Conservation (phyloP, 352 stramenopile genomes). For the Globisporangium barbulae region DNA sequence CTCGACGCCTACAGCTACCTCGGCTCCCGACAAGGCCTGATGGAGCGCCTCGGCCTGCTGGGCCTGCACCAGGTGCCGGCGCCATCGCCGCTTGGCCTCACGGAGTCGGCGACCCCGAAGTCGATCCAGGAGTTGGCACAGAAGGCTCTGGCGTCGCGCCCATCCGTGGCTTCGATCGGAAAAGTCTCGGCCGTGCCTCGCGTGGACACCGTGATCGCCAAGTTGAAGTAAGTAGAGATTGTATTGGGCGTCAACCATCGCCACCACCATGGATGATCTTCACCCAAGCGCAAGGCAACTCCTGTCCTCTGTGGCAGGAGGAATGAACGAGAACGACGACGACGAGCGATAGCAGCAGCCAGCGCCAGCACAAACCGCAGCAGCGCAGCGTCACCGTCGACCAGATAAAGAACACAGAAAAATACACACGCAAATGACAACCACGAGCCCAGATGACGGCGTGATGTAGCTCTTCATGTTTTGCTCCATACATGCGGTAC, state of each 20-base stretch:
- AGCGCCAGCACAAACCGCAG: background rate
- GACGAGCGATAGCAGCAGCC: background rate
- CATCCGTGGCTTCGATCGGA: slow-evolving; percentile 73
- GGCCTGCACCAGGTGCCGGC: slow-evolving; percentile 42
- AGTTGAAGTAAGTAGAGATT: slow-evolving; percentile 66
- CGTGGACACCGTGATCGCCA: slow-evolving; percentile 65
- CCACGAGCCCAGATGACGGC: background rate
- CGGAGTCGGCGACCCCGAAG: slow-evolving; percentile 50
- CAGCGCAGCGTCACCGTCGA: background rate
- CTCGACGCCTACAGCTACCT: slow-evolving; percentile 39
- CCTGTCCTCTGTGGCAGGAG: background rate
- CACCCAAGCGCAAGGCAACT: background rate
- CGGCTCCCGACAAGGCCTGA: slow-evolving; percentile 36
- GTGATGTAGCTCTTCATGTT: background rate
- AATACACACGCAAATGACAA: slow-evolving; percentile 10
- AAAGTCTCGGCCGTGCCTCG: slow-evolving; percentile 68
- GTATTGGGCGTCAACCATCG: background rate
- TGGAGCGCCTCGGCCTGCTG: slow-evolving; percentile 41
- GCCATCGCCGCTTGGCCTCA: slow-evolving; percentile 25
- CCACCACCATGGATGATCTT: slow-evolving; percentile 4
- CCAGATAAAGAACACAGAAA: slow-evolving; percentile 12
- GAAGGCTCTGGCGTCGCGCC: slow-evolving; percentile 67
- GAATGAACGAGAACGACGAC: background rate
- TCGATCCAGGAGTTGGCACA: slow-evolving; percentile 75
- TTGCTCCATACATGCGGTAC: background rate